phyloP scores from a whole-genome alignment of 345 rosid species.

The Odontarrhena argentea region DNA sequence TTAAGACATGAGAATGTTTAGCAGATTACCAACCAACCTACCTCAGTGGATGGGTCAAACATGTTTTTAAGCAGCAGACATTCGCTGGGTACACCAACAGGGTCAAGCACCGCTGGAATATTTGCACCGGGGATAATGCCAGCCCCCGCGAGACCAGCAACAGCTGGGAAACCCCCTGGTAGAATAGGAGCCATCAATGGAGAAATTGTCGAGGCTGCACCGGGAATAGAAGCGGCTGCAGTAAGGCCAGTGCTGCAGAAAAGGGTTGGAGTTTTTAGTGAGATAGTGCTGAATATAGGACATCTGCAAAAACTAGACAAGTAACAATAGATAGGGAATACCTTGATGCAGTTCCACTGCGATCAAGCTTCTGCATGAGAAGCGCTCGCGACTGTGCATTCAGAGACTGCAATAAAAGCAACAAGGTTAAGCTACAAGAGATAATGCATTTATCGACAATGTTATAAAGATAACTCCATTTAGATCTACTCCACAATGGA shows the following conservation, averaged over 20 bases:
- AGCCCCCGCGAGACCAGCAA: conserved; percentile 57
- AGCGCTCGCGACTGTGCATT: conserved; percentile 88
- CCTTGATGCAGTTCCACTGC: conserved; percentile 83
- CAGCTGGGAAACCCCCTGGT: conserved; percentile 51
- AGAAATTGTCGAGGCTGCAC: conserved; percentile 50
- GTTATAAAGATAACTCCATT: conserved; percentile 6
- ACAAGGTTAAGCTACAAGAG: conserved; percentile 20
- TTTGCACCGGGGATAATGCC: conserved; percentile 50
- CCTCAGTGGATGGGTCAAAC: conserved; percentile 87
- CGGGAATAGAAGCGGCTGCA: conserved; percentile 49
- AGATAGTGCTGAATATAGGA: neutral
- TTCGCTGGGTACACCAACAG: conserved; percentile 78
- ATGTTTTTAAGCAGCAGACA: conserved; percentile 83
- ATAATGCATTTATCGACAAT: neutral
- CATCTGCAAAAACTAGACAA: conserved; percentile 17
- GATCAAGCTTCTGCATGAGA: conserved; percentile 93
- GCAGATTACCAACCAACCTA: conserved; percentile 50
- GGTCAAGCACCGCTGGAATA: conserved; percentile 56
- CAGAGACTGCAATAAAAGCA: conserved; percentile 60
- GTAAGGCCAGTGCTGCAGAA: conserved; percentile 50
- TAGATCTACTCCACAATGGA: conserved; percentile 3
- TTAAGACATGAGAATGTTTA: neutral
- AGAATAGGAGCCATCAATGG: conserved; percentile 51
- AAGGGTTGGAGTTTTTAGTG: conserved; percentile 41
- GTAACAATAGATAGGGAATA: conserved; percentile 39